phyloP scores from a whole-genome alignment of 345 rosid species.

The Salix koriyanagi region DNA sequence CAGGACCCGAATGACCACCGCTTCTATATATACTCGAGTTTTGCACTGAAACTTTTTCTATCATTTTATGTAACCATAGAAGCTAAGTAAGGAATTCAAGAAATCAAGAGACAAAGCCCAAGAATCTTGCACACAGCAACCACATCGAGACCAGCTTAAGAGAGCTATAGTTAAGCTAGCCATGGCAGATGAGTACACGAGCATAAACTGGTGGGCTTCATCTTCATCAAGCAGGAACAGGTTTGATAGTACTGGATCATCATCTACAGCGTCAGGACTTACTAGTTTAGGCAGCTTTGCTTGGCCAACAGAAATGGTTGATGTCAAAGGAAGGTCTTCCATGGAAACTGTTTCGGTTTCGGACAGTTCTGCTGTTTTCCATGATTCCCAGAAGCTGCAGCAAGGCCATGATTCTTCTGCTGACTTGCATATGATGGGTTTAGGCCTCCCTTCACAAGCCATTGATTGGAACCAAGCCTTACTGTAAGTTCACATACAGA shows the following conservation, averaged over 20 bases:
- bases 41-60: conserved; percentile 41
- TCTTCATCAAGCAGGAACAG: conserved; percentile 47
- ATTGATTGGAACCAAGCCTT: conserved; percentile 85
- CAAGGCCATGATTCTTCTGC: conserved; percentile 21
- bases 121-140: not conserved
- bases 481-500: conserved; percentile 41
- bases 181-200: conserved; percentile 64
- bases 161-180: not conserved
- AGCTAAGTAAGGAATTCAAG: not conserved
- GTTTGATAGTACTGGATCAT: conserved; percentile 37
- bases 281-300: conserved; percentile 43
- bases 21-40: conserved; percentile 20
- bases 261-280: conserved; percentile 56
- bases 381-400: conserved; percentile 45
- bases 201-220: conserved; percentile 67
- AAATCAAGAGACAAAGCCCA: not conserved
- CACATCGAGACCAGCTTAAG: not conserved
- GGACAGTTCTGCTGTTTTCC: conserved; percentile 48
- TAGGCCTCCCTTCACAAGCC: conserved; percentile 82
- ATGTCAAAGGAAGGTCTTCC: conserved; percentile 52
- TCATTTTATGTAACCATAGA: conserved; percentile 43
- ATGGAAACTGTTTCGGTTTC: conserved; percentile 52
- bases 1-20: not conserved
- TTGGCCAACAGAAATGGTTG: conserved; percentile 50
- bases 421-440: conserved; percentile 73